Evolutionary conservation across 257 asterid species (phyloP), one percentile per base, ranked within the genome.

Genomic region (Nicotiana paniculata): DNA sequence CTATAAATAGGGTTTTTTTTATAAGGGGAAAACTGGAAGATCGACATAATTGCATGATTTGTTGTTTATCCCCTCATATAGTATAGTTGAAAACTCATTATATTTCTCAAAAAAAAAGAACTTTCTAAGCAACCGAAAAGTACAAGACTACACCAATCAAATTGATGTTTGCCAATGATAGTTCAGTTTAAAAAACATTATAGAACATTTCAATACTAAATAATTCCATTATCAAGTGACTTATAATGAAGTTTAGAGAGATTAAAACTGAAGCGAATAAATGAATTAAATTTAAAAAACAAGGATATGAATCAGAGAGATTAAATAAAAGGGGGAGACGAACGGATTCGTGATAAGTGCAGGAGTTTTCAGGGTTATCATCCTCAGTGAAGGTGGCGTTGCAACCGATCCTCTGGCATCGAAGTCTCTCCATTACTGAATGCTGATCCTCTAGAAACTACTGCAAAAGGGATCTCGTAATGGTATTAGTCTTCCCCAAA

Each of bases 331-430:
- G 17, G n/a, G 13, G 86, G 88, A 77, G 46, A 90, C 92, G 4
- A 75, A 94, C 98, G 26, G 97, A 72, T 16, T 85, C 94, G 58
- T 93, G 98, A 77, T 86, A 94, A 84, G 92, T 86, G 84, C 97
- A 93, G 58, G 92, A 93, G 30, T 88, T 93, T 1, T 91, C 94
- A 4, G 92, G 92, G 79, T 93, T 94, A 66, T 90, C 90, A 78
- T 92, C 94, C 53, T 86, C 95, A 1, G 93, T 86, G 85, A 94
- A 94, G 43, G 85, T 77, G 33, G 97, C 97, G 77, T 89, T 72
- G 92, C 98, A 94, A 30, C 97, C 93, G 86, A 92, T 91, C 87
- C 97, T 90, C 91, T 92, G 93, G 90, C 98, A 94, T 53, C 90
- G 95, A 85, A 94, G 86, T 88, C 89, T 94, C 91, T 84, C 95